These are phyloP conservation scores for Adansonia digitata DNA, from an alignment of 345 rosid species.

Conservation along the genomic window DNA sequence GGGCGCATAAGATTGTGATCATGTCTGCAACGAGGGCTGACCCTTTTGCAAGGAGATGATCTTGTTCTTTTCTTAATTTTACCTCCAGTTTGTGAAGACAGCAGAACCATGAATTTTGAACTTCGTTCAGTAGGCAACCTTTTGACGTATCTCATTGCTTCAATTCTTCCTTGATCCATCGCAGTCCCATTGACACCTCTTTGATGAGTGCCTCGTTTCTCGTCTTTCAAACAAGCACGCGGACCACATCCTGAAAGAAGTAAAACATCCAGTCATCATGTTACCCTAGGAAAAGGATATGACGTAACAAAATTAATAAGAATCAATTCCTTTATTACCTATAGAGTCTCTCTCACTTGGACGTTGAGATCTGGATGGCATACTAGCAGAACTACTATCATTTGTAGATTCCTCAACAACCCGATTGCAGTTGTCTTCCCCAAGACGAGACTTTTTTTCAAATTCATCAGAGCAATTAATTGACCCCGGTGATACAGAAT, in stretches of 20 bases:
- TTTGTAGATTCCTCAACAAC: slow-evolving; percentile 14
- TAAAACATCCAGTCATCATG: not conserved
- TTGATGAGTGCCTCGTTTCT: slow-evolving; percentile 15
- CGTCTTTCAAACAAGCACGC: slow-evolving; percentile 25
- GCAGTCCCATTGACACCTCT: slow-evolving; percentile 15
- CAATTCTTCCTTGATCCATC: slow-evolving; percentile 20
- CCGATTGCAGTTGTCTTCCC: slow-evolving; percentile 16
- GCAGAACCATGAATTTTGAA: slow-evolving; percentile 26
- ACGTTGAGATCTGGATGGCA: slow-evolving; percentile 23
- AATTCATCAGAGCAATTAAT: slow-evolving; percentile 13
- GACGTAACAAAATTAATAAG: not conserved
- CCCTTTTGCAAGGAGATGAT: slow-evolving; percentile 34
- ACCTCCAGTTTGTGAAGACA: slow-evolving; percentile 14
- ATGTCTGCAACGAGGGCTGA: slow-evolving; percentile 27
- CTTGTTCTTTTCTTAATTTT: slow-evolving; percentile 16
- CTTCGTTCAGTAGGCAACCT: slow-evolving; percentile 33
- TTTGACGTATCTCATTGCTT: slow-evolving; percentile 29
- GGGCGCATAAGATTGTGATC: not conserved
- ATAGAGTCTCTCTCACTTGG: slow-evolving; percentile 18
- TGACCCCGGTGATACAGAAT: slow-evolving; percentile 12
- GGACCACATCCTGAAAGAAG: slow-evolving; percentile 32
- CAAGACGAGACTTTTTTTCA: slow-evolving; percentile 12
- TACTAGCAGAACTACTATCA: slow-evolving; percentile 20
- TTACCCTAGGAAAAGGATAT: not conserved
- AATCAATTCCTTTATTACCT: slow-evolving; percentile 34